Evolutionary conservation across 352 stramenopile genomes (phyloP).

Genomic region (Aphanomyces invadans): DNA sequence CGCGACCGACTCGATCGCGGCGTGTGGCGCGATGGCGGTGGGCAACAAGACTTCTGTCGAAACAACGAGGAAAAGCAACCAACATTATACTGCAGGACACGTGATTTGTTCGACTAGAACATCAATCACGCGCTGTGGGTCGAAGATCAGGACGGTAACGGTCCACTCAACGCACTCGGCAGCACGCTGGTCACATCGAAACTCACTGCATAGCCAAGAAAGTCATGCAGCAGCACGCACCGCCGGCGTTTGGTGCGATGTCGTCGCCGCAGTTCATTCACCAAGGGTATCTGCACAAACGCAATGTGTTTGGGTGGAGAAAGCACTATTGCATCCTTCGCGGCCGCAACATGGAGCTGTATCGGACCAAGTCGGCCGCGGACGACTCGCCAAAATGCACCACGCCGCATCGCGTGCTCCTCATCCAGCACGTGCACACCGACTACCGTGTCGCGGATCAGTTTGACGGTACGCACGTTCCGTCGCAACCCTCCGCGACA

Average conservation of each 20-base stretch:
- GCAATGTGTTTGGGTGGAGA: conserved; percentile 19
- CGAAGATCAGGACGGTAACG: not conserved
- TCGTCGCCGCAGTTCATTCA: conserved; percentile 20
- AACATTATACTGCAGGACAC: not conserved
- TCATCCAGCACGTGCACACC: not conserved
- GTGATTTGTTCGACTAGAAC: not conserved
- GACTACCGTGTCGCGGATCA: conserved; percentile 15
- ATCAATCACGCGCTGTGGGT: not conserved
- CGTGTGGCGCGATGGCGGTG: not conserved
- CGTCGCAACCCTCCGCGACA: not conserved
- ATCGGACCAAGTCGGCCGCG: not conserved
- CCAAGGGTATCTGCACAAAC: conserved; percentile 13
- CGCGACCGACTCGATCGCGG: too few species aligned
- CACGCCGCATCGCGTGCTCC: conserved; percentile 6
- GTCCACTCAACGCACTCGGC: not conserved
- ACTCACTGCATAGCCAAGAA: too few species aligned
- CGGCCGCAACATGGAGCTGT: conserved; percentile 20
- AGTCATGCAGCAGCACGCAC: not conserved
- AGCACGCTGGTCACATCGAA: too few species aligned
- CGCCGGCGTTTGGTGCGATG: not conserved
- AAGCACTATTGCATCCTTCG: conserved; percentile 19
- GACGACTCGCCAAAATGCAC: not conserved
- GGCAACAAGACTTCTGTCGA: not conserved
- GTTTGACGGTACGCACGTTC: not conserved
- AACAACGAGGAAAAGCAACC: not conserved